Base-by-base conservation (phyloP, 2,329 filamentous ascomycete genomes). In the Alternaria ventricosa region DNA sequence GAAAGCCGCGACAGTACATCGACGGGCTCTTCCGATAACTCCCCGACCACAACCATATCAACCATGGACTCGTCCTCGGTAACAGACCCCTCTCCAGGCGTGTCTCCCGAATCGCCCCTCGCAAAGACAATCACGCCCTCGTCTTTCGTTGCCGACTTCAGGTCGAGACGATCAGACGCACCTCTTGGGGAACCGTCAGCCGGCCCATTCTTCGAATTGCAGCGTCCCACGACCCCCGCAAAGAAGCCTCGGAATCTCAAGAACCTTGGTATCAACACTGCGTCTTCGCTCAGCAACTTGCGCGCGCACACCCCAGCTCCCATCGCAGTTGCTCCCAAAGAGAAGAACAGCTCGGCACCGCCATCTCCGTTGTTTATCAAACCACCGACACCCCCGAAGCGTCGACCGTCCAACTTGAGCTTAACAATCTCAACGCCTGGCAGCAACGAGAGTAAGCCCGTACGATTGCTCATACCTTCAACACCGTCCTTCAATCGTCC, bases 11-110 rank as follows among this genome's bases (percentile, higher is more conserved):
- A 92, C 76, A 93, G 91, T 82, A 90, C 88, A n/a, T 94, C 90
- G 8, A 93, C 91, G 15, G 93, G 92, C 68, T 98, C 96, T 1
- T 92, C 92, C 45, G 94, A 97, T 75, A 97, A 95, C 22, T 98
- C 95, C 9, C 96, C 96, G 1, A 98, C 95, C 8, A 97, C 94
- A 4, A 97, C 95, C 3, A 88, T 96, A 54, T 97, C 94, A 6
- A 97, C 93, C 20, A 93, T 95, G 67, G 95, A 97, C 81, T 96
- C 94, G 6, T 95, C 93, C 9, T 92, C 93, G 28, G 86, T 96
- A 53, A 94, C 94, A 28, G 95, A 98, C 73, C 91, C 93, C 8
- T 97, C 95, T 6, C 94, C 96, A 4, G 95, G 56, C 93, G 94
- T 22, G 6, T 97, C 95, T 1, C 95, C 95, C 9, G 94, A 97